phyloP scores from a whole-genome alignment of 2,329 filamentous ascomycete genomes.

The Fusarium sp. region DNA sequence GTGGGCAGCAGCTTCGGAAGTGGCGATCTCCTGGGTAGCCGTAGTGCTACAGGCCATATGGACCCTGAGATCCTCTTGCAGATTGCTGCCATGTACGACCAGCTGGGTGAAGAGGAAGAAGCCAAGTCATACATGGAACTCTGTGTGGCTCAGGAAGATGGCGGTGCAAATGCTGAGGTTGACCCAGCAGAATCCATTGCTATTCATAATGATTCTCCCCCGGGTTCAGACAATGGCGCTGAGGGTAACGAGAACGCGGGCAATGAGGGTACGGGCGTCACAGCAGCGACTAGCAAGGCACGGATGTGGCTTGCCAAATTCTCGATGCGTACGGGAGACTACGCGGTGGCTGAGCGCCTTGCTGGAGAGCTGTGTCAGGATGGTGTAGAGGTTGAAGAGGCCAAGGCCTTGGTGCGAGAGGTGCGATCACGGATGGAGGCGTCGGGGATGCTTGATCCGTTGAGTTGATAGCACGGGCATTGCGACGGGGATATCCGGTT shows the following conservation, averaged over 20 bases:
- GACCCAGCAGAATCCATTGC: conserved; percentile 62
- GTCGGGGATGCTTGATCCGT: conserved; percentile 47
- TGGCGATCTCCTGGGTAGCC: conserved; percentile 59
- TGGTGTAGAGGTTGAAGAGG: conserved; percentile 95
- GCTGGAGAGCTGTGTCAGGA: conserved; percentile 95
- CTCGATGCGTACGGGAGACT: conserved; percentile 81
- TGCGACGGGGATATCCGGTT: neutral
- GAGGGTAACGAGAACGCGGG: conserved; percentile 50
- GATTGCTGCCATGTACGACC: conserved; percentile 90
- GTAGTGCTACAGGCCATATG: conserved; percentile 69
- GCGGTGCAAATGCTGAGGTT: conserved; percentile 60
- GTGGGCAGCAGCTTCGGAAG: conserved; percentile 66
- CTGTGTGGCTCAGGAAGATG: conserved; percentile 91
- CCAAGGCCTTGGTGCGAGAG: conserved; percentile 91
- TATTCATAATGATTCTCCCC: conserved; percentile 66
- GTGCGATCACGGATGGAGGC: conserved; percentile 80
- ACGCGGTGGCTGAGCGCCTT: conserved; percentile 79
- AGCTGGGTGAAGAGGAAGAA: conserved; percentile 80
- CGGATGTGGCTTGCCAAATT: conserved; percentile 92
- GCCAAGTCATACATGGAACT: conserved; percentile 96
- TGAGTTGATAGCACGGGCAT: conserved; percentile 33
- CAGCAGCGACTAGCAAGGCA: conserved; percentile 90
- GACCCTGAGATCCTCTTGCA: conserved; percentile 92
- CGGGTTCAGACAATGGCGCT: conserved; percentile 52
- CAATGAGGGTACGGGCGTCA: conserved; percentile 81